Percentiles rank a stretch among this genome's conserved stretches.
Conservation (phyloP, 2,329 filamentous ascomycete species). For the Beauveria caledonica region DNA sequence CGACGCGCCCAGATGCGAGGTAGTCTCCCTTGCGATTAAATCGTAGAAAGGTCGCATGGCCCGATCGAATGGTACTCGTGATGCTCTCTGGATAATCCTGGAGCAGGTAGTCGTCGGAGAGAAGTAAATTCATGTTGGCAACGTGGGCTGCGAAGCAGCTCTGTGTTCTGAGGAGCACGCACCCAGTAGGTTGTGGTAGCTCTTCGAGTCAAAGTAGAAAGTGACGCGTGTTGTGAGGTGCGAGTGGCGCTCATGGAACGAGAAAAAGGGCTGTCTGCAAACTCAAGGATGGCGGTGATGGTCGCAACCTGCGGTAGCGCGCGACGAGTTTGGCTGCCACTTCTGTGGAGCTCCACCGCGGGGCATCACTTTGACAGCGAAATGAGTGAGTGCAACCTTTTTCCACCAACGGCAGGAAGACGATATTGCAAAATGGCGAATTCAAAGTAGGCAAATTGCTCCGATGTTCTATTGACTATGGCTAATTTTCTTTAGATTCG, state of each 20-base stretch:
- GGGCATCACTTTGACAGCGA: constrained; percentile 5
- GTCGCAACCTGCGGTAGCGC: not conserved
- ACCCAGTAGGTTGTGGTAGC: not conserved
- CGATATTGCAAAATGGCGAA: constrained; percentile 35
- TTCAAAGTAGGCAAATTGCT: constrained; percentile 37
- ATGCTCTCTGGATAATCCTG: constrained; percentile 87
- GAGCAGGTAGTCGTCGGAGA: constrained; percentile 55
- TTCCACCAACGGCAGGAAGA: not conserved
- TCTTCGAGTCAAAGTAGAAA: not conserved
- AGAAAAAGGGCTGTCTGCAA: constrained; percentile 2
- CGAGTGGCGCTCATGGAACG: not conserved
- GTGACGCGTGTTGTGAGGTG: not conserved
- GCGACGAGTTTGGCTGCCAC: constrained; percentile 7
- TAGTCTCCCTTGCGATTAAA: constrained; percentile 95
- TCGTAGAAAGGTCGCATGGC: constrained; percentile 60
- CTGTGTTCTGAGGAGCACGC: not conserved
- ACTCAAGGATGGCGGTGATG: constrained; percentile 1
- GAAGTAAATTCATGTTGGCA: constrained; percentile 46
- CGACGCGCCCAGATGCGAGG: constrained; percentile 85
- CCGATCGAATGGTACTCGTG: constrained; percentile 73
- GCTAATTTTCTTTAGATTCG: constrained; percentile 53
- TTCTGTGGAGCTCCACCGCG: constrained; percentile 10
- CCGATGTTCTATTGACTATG: no score
- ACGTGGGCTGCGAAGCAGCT: not conserved
- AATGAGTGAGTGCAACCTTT: not conserved